phyloP scores from a whole-genome alignment of 768 basidiomycete genomes.

The Boletellus ananiceps region DNA sequence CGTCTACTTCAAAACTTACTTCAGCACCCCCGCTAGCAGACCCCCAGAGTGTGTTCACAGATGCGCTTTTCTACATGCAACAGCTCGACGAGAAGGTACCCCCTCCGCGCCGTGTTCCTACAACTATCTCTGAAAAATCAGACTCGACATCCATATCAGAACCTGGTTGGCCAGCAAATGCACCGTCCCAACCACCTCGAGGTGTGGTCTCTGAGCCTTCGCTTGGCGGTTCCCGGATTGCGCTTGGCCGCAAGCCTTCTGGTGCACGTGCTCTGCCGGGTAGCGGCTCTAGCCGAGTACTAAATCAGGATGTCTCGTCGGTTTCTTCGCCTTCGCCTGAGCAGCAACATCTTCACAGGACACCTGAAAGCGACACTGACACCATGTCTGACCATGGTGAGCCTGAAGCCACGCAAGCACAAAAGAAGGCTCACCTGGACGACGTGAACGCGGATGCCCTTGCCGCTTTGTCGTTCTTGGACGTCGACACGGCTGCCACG shows the following conservation, averaged over 20 bases:
- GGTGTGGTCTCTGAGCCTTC: slow-evolving; percentile 30
- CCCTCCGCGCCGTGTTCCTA: slow-evolving; percentile 37
- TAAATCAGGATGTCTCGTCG: slow-evolving; percentile 32
- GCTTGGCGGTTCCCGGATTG: slow-evolving; percentile 36
- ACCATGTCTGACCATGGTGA: slow-evolving; percentile 30
- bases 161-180: slow-evolving; percentile 16
- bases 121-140: slow-evolving; percentile 45
- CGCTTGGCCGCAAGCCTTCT: slow-evolving; percentile 65
- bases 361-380: slow-evolving; percentile 28
- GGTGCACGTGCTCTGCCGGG: slow-evolving; percentile 69
- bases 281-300: slow-evolving; percentile 33
- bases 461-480: slow-evolving; percentile 74
- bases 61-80: slow-evolving; percentile 69
- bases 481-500: slow-evolving; percentile 32
- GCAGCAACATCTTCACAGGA: slow-evolving; percentile 24
- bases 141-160: slow-evolving; percentile 30
- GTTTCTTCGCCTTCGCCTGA: slow-evolving; percentile 42
- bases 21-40: slow-evolving; percentile 14
- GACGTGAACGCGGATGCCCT: slow-evolving; percentile 66
- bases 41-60: slow-evolving; percentile 41
- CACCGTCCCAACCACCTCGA: slow-evolving; percentile 16
- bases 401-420: slow-evolving; percentile 1
- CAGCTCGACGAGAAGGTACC: slow-evolving; percentile 40
- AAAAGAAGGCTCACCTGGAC: slow-evolving; percentile 30
- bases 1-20: slow-evolving; percentile 26